Conservation (phyloP, 2,329 filamentous ascomycete species). For the Cordyceps farinosa region DNA sequence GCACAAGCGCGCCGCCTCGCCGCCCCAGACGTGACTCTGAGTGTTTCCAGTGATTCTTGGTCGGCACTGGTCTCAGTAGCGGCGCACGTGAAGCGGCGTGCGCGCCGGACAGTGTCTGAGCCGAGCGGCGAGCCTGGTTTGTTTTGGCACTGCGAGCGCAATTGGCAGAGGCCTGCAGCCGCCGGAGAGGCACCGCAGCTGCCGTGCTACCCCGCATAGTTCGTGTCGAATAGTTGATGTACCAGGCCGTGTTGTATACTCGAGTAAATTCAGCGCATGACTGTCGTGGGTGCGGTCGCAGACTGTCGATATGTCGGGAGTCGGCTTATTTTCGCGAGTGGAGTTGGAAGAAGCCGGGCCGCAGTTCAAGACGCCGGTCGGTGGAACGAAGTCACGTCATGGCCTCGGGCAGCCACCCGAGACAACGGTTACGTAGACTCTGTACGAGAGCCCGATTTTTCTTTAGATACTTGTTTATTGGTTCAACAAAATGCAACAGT, state of each 20-base stretch:
- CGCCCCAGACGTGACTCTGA: constrained; percentile 1
- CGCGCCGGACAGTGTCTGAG: neutral
- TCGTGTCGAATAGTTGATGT: neutral
- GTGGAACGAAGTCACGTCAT: constrained; percentile 1
- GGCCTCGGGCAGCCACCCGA: neutral
- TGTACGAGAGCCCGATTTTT: no score
- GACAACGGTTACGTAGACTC: neutral
- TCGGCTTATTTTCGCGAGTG: constrained; percentile 15
- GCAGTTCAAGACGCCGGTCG: neutral
- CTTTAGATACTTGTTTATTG: neutral
- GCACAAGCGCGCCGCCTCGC: constrained; percentile 18
- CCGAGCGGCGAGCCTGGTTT: neutral
- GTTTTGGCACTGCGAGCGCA: constrained; percentile 5
- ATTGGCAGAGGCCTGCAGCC: constrained; percentile 19
- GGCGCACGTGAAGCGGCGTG: neutral
- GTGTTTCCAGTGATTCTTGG: constrained; percentile 3
- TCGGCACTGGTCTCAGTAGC: constrained; percentile 15
- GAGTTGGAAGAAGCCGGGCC: constrained; percentile 14
- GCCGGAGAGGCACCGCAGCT: constrained; percentile 20
- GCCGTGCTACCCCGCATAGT: constrained; percentile 22
- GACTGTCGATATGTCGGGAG: constrained; percentile 2
- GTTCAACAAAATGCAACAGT: neutral
- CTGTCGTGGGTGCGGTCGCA: neutral
- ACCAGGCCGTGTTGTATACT: neutral
- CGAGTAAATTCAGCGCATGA: neutral